Evolutionary conservation across 306 rosid genomes (phyloP), one percentile per base, ranked within the genome.

Genomic region (Sechiopsis laciniata): DNA sequence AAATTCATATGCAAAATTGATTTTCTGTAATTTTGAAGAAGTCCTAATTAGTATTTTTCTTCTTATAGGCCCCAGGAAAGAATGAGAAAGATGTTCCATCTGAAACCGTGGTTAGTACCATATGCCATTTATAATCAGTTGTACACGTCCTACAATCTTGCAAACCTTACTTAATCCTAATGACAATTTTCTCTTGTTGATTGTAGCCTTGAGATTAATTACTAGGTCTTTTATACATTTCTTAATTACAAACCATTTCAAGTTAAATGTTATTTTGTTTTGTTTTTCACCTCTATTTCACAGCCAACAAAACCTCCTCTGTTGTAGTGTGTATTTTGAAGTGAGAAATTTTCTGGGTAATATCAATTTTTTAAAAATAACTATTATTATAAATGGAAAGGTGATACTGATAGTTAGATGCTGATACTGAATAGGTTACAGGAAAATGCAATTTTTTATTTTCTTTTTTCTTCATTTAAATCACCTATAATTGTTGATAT

Each of bases 21-120:
- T n/a, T 74, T 74, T 74, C 55, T 35, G 8, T 13, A 50, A 4
- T 50, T 22, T 61, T 58, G 46, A 29, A 50, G 68, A 20, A 20
- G 19, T 45, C 13, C 45, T 79, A 55, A 79, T 67, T 15, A 71
- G 32, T 17, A 78, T 51, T 77, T 66, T 76, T 78, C 75, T 80
- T 75, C 66, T 72, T 80, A 48, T 79, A 92, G 98, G 96, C 96
- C 82, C 98, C 97, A 17, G 96, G 97, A 57, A 93, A 90, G 80
- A 86, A 81, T 60, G 98, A 90, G 76, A 93, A 88, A 75, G 97
- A 93, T 81, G 77, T 81, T 74, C 91, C 96, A 56, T 93, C 98
- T 65, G 98, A 93, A 83, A 88, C 79, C 90, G 80, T 88, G 97
- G 98, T 92, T 61, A 83, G 97, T 87, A 66, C 64, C 60, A 15